Evolutionary conservation across 73 alveolate genomes (phyloP).

Genomic region (Symbiodinium pilosum): DNA sequence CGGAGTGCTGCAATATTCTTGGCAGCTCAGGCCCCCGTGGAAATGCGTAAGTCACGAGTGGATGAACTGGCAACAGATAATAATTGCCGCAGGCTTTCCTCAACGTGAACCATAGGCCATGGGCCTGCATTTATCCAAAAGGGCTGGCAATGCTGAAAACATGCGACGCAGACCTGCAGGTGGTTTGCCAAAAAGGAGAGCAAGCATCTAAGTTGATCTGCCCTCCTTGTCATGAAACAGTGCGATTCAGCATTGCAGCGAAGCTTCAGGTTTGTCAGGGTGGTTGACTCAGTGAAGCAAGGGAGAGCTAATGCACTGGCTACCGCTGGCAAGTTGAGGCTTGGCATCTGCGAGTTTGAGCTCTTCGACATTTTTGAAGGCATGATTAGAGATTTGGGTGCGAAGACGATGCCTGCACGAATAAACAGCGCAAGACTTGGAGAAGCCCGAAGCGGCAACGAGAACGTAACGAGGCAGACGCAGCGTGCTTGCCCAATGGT

Average conservation of each 20-base stretch:
- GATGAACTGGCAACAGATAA: too few species aligned
- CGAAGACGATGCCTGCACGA: too few species aligned
- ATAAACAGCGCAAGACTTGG: too few species aligned
- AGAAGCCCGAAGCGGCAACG: background rate
- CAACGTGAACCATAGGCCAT: slow-evolving; percentile 8
- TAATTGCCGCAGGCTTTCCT: background rate
- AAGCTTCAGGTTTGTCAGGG: too few species aligned
- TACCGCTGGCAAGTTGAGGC: background rate
- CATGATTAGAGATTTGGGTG: too few species aligned
- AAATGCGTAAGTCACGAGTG: too few species aligned
- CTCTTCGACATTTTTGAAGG: background rate
- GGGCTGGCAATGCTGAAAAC: too few species aligned
- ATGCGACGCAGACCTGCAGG: background rate
- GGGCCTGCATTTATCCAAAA: background rate
- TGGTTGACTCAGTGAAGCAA: too few species aligned
- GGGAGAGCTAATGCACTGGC: too few species aligned
- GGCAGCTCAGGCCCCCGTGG: background rate
- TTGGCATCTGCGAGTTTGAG: background rate
- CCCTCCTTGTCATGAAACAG: too few species aligned
- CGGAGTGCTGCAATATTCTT: background rate
- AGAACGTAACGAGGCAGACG: background rate
- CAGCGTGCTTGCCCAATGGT: background rate
- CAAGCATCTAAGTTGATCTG: too few species aligned
- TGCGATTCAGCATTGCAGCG: too few species aligned
- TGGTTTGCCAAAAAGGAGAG: background rate